Conservation (phyloP, 306 rosid species). For the Astragalus glycyphyllos region DNA sequence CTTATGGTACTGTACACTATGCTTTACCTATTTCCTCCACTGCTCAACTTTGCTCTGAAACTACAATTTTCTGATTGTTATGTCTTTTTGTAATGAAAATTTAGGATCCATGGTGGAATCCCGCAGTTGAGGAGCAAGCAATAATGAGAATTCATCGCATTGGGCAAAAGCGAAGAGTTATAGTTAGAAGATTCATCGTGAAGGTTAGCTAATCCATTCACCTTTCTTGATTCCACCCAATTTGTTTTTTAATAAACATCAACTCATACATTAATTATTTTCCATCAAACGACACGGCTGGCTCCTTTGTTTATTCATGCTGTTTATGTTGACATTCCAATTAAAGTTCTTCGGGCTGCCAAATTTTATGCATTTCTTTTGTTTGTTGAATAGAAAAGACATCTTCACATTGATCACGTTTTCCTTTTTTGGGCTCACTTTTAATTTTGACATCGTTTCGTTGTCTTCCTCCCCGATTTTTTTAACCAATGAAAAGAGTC, state of each 20-base stretch:
- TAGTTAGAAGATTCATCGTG: slow-evolving; percentile 48
- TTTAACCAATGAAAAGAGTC: slow-evolving; percentile 10
- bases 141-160: slow-evolving; percentile 91
- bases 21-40: background rate
- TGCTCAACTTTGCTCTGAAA: background rate
- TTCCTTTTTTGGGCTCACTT: slow-evolving; percentile 34
- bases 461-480: background rate
- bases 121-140: slow-evolving; percentile 96
- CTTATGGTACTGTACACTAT: slow-evolving; percentile 72
- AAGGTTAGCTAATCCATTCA: slow-evolving; percentile 46
- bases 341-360: background rate
- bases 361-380: background rate
- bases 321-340: slow-evolving; percentile 24
- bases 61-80: background rate
- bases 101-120: slow-evolving; percentile 99
- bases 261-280: background rate
- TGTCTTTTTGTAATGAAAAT: slow-evolving; percentile 25
- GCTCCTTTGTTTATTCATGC: slow-evolving; percentile 1
- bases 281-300: slow-evolving; percentile 34
- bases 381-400: background rate
- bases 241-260: background rate
- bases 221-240: background rate
- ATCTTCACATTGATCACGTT: slow-evolving; percentile 39
- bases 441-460: background rate
- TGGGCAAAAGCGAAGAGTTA: slow-evolving; percentile 66